These are phyloP conservation scores for Phalaenopsis aphrodite DNA, from an alignment of 106 monocot species.

Conservation along the genomic window DNA sequence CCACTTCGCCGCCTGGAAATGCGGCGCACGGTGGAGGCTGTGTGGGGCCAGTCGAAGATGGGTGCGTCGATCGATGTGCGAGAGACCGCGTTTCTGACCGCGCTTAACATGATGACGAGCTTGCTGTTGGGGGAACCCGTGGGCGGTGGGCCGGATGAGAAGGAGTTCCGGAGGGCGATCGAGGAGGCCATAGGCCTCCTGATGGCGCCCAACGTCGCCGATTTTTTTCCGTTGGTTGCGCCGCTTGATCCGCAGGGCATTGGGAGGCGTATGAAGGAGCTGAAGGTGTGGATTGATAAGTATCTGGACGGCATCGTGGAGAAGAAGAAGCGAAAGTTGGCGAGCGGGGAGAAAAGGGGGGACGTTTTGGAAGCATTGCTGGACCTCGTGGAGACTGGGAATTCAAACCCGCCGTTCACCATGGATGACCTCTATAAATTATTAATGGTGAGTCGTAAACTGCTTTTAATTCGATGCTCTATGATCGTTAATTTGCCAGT, in stretches of 20 bases:
- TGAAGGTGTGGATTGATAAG: constrained; percentile 14
- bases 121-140: not conserved
- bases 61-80: not conserved
- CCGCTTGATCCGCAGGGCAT: constrained; percentile 49
- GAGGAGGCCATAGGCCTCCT: constrained; percentile 20
- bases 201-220: constrained; percentile 50
- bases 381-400: constrained; percentile 21
- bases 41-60: not conserved
- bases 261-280: constrained; percentile 11
- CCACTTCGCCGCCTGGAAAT: constrained; percentile 29
- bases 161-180: constrained; percentile 30
- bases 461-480: too few relatives aligned
- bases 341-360: not conserved
- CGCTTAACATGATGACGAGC: not conserved
- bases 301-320: constrained; percentile 37
- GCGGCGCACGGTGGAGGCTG: not conserved
- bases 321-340: constrained; percentile 4
- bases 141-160: not conserved
- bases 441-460: constrained; percentile 29
- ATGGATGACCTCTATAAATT: constrained; percentile 40
- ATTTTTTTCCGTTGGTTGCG: constrained; percentile 44
- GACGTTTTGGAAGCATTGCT: constrained; percentile 53
- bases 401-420: constrained; percentile 32
- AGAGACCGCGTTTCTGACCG: not conserved
- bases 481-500: too few relatives aligned